These are phyloP conservation scores for Mycena sp. DNA, from an alignment of 1,284 basidiomycete species.

Conservation along the genomic window DNA sequence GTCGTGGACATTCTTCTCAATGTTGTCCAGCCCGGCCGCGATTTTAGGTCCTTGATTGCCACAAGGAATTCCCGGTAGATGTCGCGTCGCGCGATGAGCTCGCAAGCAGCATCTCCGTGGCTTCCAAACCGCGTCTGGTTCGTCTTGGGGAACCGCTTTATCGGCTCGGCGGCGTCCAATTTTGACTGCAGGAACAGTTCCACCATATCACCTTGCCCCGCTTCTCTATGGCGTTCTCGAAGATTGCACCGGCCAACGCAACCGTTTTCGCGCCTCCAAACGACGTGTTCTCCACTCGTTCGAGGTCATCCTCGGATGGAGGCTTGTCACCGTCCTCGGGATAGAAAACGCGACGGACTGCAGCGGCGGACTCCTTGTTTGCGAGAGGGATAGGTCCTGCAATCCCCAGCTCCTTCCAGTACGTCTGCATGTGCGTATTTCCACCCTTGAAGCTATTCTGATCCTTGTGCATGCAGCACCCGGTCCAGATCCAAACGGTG, in stretches of 20 bases:
- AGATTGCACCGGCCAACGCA: conserved; percentile 31
- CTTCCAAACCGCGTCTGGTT: conserved; percentile 22
- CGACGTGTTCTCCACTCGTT: conserved; percentile 26
- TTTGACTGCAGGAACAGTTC: conserved; percentile 30
- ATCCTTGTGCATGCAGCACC: no score
- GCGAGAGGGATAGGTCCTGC: no score
- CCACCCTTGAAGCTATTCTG: conserved; percentile 41
- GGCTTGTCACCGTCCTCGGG: conserved; percentile 8
- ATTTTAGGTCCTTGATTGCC: conserved; percentile 36
- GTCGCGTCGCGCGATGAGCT: conserved; percentile 12
- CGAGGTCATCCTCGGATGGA: conserved; percentile 13
- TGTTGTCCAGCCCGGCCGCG: conserved; percentile 34
- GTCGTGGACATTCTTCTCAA: conserved; percentile 42
- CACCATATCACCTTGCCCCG: conserved; percentile 20
- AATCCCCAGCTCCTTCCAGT: conserved; percentile 28
- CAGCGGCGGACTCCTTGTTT: conserved; percentile 18
- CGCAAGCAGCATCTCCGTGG: conserved; percentile 20
- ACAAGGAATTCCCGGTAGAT: conserved; percentile 16
- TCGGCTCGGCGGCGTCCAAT: no score
- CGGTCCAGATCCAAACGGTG: no score
- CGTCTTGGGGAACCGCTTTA: no score
- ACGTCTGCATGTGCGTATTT: conserved; percentile 28
- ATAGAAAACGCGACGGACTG: conserved; percentile 10
- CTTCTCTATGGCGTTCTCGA: conserved; percentile 34
- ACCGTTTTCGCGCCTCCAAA: conserved; percentile 16